Conservation (phyloP, 306 rosid genomes). For the Arachis stenosperma region DNA sequence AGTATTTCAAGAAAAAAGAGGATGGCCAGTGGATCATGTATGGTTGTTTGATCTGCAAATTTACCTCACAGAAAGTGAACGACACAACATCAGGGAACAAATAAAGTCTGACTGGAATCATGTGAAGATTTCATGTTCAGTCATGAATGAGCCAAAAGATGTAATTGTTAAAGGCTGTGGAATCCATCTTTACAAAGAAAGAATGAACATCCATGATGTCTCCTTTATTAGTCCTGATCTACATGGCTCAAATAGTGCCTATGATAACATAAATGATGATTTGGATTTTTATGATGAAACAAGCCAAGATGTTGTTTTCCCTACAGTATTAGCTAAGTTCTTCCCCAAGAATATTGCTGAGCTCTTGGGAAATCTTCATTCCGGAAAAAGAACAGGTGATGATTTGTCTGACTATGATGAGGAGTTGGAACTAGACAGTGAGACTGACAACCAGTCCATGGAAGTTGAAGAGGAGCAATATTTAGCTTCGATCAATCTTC, state of each 20-base stretch:
- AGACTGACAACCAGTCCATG: not conserved
- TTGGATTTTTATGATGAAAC: conserved; percentile 38
- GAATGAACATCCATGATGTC: conserved; percentile 36
- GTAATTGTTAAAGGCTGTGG: conserved; percentile 34
- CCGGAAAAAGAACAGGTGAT: conserved; percentile 1
- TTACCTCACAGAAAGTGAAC: not conserved
- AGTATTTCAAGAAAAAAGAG: conserved; percentile 27
- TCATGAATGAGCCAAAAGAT: not conserved
- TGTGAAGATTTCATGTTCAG: conserved; percentile 32
- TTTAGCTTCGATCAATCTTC: conserved; percentile 15
- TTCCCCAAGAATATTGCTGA: not conserved
- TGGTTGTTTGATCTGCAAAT: conserved; percentile 37
- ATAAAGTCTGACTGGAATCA: conserved; percentile 37
- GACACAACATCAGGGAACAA: conserved; percentile 27
- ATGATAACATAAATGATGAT: conserved; percentile 11
- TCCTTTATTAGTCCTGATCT: conserved; percentile 34
- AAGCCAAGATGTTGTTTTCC: conserved; percentile 22
- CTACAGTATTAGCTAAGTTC: conserved; percentile 12
- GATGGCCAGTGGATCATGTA: conserved; percentile 35
- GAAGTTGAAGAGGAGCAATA: conserved; percentile 30
- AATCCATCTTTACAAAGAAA: conserved; percentile 38
- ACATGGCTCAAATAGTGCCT: conserved; percentile 12
- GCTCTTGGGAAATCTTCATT: conserved; percentile 21
- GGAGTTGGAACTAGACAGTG: conserved; percentile 21
- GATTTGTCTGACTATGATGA: not conserved